Evolutionary conservation across 371 early-diverging fungal species (phyloP).

Genomic region (Dichotomocladium elegans): DNA sequence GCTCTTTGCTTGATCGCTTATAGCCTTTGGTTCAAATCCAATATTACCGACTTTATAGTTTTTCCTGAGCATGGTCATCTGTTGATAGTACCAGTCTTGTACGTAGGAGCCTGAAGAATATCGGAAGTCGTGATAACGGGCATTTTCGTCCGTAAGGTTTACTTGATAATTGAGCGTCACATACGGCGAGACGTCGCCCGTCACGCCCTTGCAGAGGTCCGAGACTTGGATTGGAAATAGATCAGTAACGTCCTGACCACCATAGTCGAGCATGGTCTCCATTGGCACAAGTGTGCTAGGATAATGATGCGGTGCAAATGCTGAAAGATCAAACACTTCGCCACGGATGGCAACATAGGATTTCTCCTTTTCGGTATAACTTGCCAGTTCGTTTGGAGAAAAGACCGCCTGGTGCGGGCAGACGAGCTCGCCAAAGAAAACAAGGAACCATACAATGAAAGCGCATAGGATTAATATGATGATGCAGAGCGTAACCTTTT

Average conservation of each 20-base stretch:
- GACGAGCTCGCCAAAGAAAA: slow-evolving; percentile 81
- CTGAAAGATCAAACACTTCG: slow-evolving; percentile 67
- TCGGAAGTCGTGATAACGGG: slow-evolving; percentile 41
- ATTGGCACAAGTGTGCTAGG: slow-evolving; percentile 43
- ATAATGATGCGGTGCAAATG: slow-evolving; percentile 59
- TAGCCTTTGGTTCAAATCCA: slow-evolving; percentile 27
- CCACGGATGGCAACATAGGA: slow-evolving; percentile 65
- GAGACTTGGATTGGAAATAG: slow-evolving; percentile 78
- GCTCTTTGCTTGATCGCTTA: slow-evolving; percentile 24
- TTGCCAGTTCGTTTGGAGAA: slow-evolving; percentile 52
- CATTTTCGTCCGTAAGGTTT: slow-evolving; percentile 36
- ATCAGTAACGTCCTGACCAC: slow-evolving; percentile 59
- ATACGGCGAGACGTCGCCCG: slow-evolving; percentile 21
- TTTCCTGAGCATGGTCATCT: slow-evolving; percentile 33
- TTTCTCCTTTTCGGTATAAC: slow-evolving; percentile 34
- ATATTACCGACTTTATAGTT: slow-evolving; percentile 38
- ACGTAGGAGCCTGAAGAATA: slow-evolving; percentile 27
- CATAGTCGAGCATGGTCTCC: slow-evolving; percentile 53
- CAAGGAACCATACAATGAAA: slow-evolving; percentile 85
- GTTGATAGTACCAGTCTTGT: slow-evolving; percentile 44
- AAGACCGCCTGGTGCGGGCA: slow-evolving; percentile 82
- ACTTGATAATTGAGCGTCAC: slow-evolving; percentile 33
- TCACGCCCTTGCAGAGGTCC: slow-evolving; percentile 32
- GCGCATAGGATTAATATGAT: slow-evolving; percentile 79
- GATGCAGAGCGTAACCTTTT: slow-evolving; percentile 89